Evolutionary conservation across 305 asterid species (phyloP), one percentile per base, ranked within the genome.

Genomic region (Fraxinus velutina): DNA sequence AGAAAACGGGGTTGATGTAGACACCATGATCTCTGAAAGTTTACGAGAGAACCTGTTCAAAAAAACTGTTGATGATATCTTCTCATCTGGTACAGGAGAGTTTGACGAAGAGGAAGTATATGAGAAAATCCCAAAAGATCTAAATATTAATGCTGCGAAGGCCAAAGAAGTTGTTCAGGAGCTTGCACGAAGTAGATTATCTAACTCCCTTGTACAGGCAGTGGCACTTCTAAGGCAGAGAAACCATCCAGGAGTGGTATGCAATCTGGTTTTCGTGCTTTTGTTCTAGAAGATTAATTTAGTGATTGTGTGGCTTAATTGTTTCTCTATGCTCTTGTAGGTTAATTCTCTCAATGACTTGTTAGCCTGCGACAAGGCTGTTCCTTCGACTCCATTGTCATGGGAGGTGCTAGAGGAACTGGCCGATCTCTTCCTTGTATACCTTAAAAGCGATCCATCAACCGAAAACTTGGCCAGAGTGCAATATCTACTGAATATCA

Each of bases 61-160:
- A 22, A 94, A 92, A 87, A 90, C 92, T 2, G 80, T 94, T 3
- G 98, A 89, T 75, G 90, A 86, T 37, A 88, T 94, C 39, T 91
- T 96, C 90, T 93, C 99, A 6, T 92, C 98, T 17, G 99, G 99
- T 47, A 96, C 98, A 33, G 99, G 99, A 55, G 99, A 94, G 83
- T 96, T 96, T 78, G 94, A 94, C 8, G 91, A 84, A 60, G 98
- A 90, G 87, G 99, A 96, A 85, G 95, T 91, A 47, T 96, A 88
- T 78, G 88, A 90, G 88, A 93, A 90, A 85, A 91, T 93, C 57
- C 98, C 99, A 0, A 86, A 88, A 85, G 98, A 93, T 91, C 97
- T 96, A 22, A 93, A 86, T 82, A 91, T 96, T 55, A 84, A 89
- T 79, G 81, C 78, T 21, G 90, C 80, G 47, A 96, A 96, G 88